phyloP scores from a whole-genome alignment of 495 filamentous ascomycete genomes.

The Talaromyces proteolyticus region DNA sequence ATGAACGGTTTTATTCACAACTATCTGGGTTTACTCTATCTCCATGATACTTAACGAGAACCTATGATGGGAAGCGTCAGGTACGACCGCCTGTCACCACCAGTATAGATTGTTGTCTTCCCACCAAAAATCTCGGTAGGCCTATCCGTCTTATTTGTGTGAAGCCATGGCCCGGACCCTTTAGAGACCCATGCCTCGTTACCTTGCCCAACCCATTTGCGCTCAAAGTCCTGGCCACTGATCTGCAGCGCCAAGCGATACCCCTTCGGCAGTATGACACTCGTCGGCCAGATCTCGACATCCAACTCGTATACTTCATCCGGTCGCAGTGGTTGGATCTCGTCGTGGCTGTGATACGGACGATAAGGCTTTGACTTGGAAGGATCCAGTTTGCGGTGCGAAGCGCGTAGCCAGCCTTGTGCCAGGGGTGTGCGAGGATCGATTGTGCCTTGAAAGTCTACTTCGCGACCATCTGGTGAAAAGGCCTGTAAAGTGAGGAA shows the following conservation, averaged over 20 bases:
- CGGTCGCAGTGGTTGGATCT: constrained; percentile 39
- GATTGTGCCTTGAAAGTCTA: constrained; percentile 55
- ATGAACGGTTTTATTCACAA: too few species aligned
- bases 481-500: constrained; percentile 61
- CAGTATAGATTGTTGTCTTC: not conserved
- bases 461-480: constrained; percentile 45
- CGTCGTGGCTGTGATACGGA: constrained; percentile 53
- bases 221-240: not conserved
- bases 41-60: too few species aligned
- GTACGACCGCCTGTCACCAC: not conserved
- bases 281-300: constrained; percentile 68
- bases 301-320: constrained; percentile 57
- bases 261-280: constrained; percentile 42
- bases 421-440: constrained; percentile 21
- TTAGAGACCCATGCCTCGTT: not conserved
- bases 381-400: constrained; percentile 43
- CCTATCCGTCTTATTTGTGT: not conserved
- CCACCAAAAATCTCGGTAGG: not conserved
- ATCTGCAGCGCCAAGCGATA: not conserved
- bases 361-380: constrained; percentile 48
- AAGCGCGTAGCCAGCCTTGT: constrained; percentile 36
- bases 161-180: not conserved
- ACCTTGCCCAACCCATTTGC: not conserved
- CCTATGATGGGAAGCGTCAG: not conserved
- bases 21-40: too few species aligned